Evolutionary conservation across 169 alveolate species (phyloP), one percentile per base, ranked within the genome.

Genomic region (Eimeria maxima): DNA sequence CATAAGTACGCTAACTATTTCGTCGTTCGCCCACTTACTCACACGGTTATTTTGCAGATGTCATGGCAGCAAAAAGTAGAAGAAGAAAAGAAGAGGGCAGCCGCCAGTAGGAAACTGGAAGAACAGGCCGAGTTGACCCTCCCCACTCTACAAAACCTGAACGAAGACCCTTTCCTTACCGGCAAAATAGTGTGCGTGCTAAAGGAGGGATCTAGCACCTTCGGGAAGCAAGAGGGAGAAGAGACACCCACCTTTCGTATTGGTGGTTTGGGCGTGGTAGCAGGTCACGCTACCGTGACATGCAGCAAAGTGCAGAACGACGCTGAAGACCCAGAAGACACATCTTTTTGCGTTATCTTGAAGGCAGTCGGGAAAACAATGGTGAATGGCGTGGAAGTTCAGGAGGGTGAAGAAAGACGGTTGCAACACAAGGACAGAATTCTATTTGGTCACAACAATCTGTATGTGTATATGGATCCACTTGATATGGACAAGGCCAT

Each of bases 151-250:
- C 96, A 96, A 47, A 97, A 97, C 53, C 94, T 98, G 50, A 98
- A 98, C 96, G 99, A 98, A 97, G 99, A 98, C 96, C 98, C 99
- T 22, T 96, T 97, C 96, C 97, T 98, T 27, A 96, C 99, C 65
- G 98, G 98, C 73, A 95, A 95, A 78, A 91, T 95, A 45, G 73
- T 86, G 83, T 90, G 97, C 96, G 91, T 94, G 96, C 69, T 95
- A 96, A 63, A 86, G 69, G 45, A 86, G 95, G 95, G 97, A 91
- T 33, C 98, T 97, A 81, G 94, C 96, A 27, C 95, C 93, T 86
- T 98, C 97, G 42, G 99, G 98, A 44, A 97, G 98, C 88, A 97
- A 96, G 96, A 97, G 95, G 86, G 76, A 63, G 95, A 94, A 50
- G 86, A 90, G 24, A 53, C 76, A 33, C 97, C 97, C 22, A 83